Conservation (phyloP, 2,329 filamentous ascomycete genomes). For the Leptographium wingfieldii region DNA sequence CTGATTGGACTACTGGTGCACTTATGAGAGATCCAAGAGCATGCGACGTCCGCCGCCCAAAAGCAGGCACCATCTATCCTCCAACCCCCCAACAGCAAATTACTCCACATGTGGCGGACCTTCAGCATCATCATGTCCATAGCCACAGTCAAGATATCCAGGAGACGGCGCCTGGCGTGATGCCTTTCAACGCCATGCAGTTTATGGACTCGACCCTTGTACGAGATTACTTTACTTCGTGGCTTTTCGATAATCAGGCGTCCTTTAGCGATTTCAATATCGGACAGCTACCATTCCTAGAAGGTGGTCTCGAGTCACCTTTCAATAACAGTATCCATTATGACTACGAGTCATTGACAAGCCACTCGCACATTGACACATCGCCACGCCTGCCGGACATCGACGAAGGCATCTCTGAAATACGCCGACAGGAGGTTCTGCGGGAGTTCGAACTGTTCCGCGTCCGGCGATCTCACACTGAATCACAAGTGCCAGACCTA, state of each 20-base stretch:
- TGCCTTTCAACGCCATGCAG: constrained; percentile 15
- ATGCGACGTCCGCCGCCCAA: not conserved
- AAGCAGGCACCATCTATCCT: not conserved
- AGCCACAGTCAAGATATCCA: not conserved
- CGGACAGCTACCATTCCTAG: constrained; percentile 31
- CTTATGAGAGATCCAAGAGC: not conserved
- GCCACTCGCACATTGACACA: constrained; percentile 32
- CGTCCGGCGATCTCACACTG: constrained; percentile 28
- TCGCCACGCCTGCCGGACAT: constrained; percentile 25
- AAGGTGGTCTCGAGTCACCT: constrained; percentile 36
- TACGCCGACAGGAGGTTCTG: constrained; percentile 31
- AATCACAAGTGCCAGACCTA: constrained; percentile 20
- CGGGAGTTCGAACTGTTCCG: constrained; percentile 30
- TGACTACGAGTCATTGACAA: constrained; percentile 36
- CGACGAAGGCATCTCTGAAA: constrained; percentile 32
- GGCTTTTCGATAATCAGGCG: constrained; percentile 36
- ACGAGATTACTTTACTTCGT: constrained; percentile 34
- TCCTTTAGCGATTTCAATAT: constrained; percentile 29
- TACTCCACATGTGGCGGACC: not conserved
- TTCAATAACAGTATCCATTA: constrained; percentile 39
- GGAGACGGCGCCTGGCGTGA: too few species aligned
- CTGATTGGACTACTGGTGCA: not conserved
- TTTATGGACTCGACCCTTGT: constrained; percentile 24
- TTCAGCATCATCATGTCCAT: not conserved
- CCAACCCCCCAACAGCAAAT: not conserved